A percentile compares a stretch with the other conserved stretches of the same genome.
These are phyloP conservation scores for Elsinoe australis DNA, from an alignment of 2,329 filamentous ascomycete genomes.

Conservation along the genomic window DNA sequence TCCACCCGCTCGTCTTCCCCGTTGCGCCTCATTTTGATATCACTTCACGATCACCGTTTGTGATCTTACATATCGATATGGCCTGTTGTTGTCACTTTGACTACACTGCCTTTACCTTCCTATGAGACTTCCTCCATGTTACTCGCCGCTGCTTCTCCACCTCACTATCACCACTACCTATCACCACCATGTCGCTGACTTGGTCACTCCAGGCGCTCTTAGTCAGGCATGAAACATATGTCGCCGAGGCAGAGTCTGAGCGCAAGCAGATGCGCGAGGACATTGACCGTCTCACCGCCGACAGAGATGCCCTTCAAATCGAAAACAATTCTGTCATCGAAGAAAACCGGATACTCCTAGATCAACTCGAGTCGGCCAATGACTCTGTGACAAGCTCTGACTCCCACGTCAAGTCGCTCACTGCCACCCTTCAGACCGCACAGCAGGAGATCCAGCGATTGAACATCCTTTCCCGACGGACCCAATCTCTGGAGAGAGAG, in stretches of 20 bases:
- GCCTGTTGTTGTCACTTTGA: conserved; percentile 19
- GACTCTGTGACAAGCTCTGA: conserved; percentile 72
- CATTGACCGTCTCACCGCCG: conserved; percentile 66
- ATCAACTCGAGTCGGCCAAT: conserved; percentile 81
- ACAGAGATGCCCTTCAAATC: conserved; percentile 62
- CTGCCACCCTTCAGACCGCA: conserved; percentile 66
- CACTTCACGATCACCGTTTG: conserved; percentile 18
- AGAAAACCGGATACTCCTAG: conserved; percentile 72
- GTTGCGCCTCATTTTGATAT: conserved; percentile 15
- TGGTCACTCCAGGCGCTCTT: conserved; percentile 76
- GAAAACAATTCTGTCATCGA: conserved; percentile 71
- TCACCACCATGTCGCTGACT: conserved; percentile 54
- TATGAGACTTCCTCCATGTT: conserved; percentile 9
- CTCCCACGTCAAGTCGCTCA: conserved; percentile 66
- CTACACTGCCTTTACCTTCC: conserved; percentile 8
- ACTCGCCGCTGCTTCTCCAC: neutral
- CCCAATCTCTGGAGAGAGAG: conserved; percentile 72
- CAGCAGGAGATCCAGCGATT: conserved; percentile 70
- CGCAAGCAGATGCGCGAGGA: conserved; percentile 62
- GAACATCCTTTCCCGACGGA: conserved; percentile 64
- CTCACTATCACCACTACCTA: conserved; percentile 4
- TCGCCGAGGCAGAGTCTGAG: conserved; percentile 84
- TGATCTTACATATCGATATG: conserved; percentile 19
- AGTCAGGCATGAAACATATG: conserved; percentile 86
- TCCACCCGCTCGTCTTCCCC: conserved; percentile 15